Evolutionary conservation across 2,329 filamentous ascomycete genomes (phyloP), one percentile per base, ranked within the genome.

Genomic region (Aspergillus ustus): DNA sequence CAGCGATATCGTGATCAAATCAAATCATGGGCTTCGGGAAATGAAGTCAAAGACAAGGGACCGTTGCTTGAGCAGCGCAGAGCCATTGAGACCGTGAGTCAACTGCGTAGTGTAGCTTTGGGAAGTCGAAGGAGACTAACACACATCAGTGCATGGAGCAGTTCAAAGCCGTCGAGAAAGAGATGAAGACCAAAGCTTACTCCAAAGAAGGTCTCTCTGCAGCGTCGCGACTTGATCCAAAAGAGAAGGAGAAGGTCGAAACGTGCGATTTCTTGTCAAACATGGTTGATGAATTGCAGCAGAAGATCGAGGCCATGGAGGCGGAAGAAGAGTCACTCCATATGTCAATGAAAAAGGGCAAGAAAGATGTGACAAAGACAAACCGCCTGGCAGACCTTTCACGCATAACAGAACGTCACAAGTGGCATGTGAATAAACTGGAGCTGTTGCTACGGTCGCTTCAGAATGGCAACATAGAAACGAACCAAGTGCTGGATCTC

Each of bases 151-250:
- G 77, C 81, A 99, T 99, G 95, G 95, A 99, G 81, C 93, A 92
- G 73, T 99, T 99, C 87, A 99, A 99, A 83, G 94, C 93, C n/a
- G 95, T 99, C 57, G 95, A 99, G 80, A 99, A 99, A 84, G 95
- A 97, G 73, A 98, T 99, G 95, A 99, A 99, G 84, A 99, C 95
- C 60, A 99, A 99, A 80, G 95, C 95, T 64, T 99, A 97, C 81
- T 98, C 95, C 65, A 98, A 99, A 83, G 95, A 98, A 80, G 95
- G 95, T 49, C 82, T 99, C 67, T 95, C 92, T 66, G 91, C 94
- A 56, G 92, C 93, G 28, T 89, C 92, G 54, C 96, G 96, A 79
- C 85, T 98, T 66, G 95, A 99, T 80, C 95, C 95, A n/a, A 96
- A 93, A 76, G 95, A 98, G 78, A 92, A 96, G 77, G 94, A 96